Evolutionary conservation across 805 yeast species (phyloP), one percentile per base, ranked within the genome.

Genomic region (Cyberlindnera galapagoensis): DNA sequence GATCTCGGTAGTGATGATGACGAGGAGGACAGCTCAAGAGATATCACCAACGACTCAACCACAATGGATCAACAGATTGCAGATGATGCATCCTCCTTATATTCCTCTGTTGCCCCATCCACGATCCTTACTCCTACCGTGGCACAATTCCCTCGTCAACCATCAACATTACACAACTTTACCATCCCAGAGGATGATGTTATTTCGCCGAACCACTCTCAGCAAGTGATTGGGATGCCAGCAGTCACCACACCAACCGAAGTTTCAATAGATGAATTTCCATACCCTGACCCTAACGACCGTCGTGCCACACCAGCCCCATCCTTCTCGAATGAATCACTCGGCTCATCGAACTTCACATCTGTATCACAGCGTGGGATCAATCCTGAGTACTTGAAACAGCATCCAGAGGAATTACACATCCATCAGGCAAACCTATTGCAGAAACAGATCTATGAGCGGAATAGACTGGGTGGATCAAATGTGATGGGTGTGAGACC

Each of bases 331-430:
- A 46, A 49, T 33, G 59, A 45, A n/a, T 51, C 59, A 6, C 34
- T 52, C 18, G 34, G 44, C 2, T 51, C 61, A 1, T 80, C 90
- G 0, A 78, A 76, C 41, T 79, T 81, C 54, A 81, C 92, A 1
- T 75, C 85, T 29, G 83, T 82, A 3, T 78, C 87, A 6, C 90
- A 81, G 56, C 62, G 90, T 49, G 87, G 77, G 10, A 65, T 75
- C 13, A 81, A 81, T 43, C 83, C 82, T 12, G 59, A 58, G 21
- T 76, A 74, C 43, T 59, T 63, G 27, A 53, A 47, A 12, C 44
- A 38, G 10, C 43, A 49, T 15, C 50, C 55, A 4, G 47, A 45
- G n/a, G 54, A 42, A 26, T 31, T 14, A n/a, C 20, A n/a, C n/a
- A 17, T 16, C 3, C 18, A 26, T 22, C 12, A n/a, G n/a, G n/a